A percentile compares a stretch with the other conserved stretches of the same genome.
These are phyloP conservation scores for Blastobotrys americana DNA, from an alignment of 805 yeast genomes.

Conservation along the genomic window DNA sequence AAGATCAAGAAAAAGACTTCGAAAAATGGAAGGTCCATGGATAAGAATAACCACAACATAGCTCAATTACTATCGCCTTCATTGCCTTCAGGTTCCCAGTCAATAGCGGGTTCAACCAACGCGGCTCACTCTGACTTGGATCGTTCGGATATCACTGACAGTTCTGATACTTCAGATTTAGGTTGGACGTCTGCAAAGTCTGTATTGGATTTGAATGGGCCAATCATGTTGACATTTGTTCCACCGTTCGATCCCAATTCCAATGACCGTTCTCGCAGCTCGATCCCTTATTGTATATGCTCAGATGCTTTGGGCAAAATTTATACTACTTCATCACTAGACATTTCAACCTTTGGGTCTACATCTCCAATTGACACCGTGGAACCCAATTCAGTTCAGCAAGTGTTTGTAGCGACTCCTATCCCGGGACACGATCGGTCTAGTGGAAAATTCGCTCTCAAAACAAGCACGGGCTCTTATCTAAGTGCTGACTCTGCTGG, in stretches of 20 bases:
- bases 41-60: not conserved
- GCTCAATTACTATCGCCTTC: too few species aligned
- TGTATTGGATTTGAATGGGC: not conserved
- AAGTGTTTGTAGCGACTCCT: not conserved
- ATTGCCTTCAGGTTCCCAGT: too few species aligned
- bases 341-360: not conserved
- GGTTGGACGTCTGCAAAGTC: not conserved
- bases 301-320: not conserved
- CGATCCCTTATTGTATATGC: not conserved
- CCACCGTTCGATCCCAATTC: too few species aligned
- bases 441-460: not conserved
- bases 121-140: not conserved
- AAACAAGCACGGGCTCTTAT: not conserved
- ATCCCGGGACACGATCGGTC: not conserved
- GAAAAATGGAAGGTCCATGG: not conserved
- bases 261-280: too few species aligned
- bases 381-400: not conserved
- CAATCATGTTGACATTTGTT: not conserved
- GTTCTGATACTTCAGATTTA: not conserved
- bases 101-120: too few species aligned
- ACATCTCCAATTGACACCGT: not conserved
- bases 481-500: not conserved
- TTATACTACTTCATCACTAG: not conserved
- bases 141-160: not conserved
- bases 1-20: not conserved